Evolutionary conservation across 2,329 filamentous ascomycete genomes (phyloP).

Genomic region (Cryoendolithus antarcticus): DNA sequence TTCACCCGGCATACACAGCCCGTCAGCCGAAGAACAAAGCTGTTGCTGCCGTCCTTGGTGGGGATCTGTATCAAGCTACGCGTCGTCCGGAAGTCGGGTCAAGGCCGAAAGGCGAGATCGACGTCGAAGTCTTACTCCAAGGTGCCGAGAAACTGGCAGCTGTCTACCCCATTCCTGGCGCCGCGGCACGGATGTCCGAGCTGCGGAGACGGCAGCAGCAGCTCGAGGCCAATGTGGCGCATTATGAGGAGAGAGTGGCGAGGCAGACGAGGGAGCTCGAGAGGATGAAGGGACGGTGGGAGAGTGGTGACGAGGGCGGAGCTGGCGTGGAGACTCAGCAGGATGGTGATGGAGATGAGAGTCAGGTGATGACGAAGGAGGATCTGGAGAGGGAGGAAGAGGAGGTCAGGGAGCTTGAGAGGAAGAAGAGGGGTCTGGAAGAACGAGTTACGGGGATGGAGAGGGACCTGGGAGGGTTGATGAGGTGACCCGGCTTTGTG

Average conservation of each 20-base stretch:
- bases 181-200: conserved; percentile 59
- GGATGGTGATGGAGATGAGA: too few species aligned
- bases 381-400: conserved; percentile 59
- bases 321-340: conserved; percentile 38
- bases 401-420: conserved; percentile 51
- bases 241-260: conserved; percentile 69
- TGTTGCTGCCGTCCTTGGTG: conserved; percentile 78
- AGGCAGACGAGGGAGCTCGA: conserved; percentile 64
- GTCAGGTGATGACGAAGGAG: conserved; percentile 46
- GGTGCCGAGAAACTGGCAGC: conserved; percentile 83
- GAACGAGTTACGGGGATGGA: conserved; percentile 56
- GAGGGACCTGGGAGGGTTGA: conserved; percentile 50
- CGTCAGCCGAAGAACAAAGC: conserved; percentile 61
- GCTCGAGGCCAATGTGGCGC: conserved; percentile 59
- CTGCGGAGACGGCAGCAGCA: conserved; percentile 61
- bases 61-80: conserved; percentile 74
- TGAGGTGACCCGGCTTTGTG: conserved; percentile 29
- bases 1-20: conserved; percentile 14
- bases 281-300: conserved; percentile 49
- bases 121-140: conserved; percentile 71
- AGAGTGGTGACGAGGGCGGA: conserved; percentile 27
- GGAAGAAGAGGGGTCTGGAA: conserved; percentile 49
- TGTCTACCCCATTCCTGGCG: conserved; percentile 75
- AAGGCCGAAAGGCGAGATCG: conserved; percentile 53
- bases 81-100: conserved; percentile 41